phyloP scores from a whole-genome alignment of 441 rosid genomes.

The Euphorbia neoarborescens region DNA sequence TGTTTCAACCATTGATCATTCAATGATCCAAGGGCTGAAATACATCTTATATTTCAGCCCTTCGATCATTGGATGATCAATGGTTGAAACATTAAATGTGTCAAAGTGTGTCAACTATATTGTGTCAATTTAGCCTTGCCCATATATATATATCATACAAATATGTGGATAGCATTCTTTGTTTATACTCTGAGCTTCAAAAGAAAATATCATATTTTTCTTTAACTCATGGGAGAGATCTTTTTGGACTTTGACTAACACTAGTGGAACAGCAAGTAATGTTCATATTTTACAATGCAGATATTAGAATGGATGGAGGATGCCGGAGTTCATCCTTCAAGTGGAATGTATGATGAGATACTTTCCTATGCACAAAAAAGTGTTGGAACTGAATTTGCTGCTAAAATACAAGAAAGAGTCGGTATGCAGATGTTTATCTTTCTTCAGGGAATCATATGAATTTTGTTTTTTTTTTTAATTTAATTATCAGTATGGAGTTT shows the following conservation, averaged over 20 bases:
- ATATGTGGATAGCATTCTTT: background rate
- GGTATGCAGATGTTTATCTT: constrained; percentile 37
- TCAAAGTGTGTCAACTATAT: no score
- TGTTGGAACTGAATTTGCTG: constrained; percentile 50
- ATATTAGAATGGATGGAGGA: constrained; percentile 78
- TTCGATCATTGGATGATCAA: no score
- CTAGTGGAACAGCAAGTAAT: no score
- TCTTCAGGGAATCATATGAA: constrained; percentile 16
- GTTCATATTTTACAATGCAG: constrained; percentile 26
- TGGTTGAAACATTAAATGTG: no score
- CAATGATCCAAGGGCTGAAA: no score
- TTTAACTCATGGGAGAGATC: no score
- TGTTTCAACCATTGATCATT: no score
- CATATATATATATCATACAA: background rate
- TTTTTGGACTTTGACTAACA: no score
- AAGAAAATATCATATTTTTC: background rate
- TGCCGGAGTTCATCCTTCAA: constrained; percentile 54
- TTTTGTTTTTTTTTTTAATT: constrained; percentile 17
- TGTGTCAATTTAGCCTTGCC: no score
- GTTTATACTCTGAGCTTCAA: background rate
- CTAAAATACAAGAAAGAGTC: constrained; percentile 42
- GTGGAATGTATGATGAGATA: constrained; percentile 53
- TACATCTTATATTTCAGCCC: no score
- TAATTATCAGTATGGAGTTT: no score
- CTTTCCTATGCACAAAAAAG: constrained; percentile 50